These are phyloP conservation scores for Penicillium cosmopolitanum DNA, from an alignment of 495 filamentous ascomycete species.

Conservation along the genomic window DNA sequence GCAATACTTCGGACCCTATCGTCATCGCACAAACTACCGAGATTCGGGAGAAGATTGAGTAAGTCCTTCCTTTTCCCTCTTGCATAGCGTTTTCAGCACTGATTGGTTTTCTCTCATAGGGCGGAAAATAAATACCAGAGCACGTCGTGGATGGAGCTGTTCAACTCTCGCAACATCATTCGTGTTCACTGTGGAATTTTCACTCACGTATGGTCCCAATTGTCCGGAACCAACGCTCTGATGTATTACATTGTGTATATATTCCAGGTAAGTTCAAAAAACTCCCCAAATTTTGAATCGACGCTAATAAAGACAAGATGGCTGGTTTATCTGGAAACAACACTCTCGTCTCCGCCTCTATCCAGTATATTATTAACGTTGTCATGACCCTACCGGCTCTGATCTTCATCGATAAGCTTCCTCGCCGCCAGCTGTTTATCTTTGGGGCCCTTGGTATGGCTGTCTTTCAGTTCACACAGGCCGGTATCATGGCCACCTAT, in stretches of 20 bases:
- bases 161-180: constrained; percentile 65
- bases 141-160: constrained; percentile 59
- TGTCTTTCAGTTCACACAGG: constrained; percentile 54
- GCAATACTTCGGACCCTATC: constrained; percentile 17
- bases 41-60: constrained; percentile 28
- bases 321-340: constrained; percentile 39
- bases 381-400: constrained; percentile 65
- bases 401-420: constrained; percentile 57
- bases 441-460: constrained; percentile 55
- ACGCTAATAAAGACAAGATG: constrained; percentile 9
- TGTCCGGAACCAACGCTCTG: constrained; percentile 80
- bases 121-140: constrained; percentile 36
- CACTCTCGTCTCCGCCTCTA: constrained; percentile 68
- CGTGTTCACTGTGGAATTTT: constrained; percentile 72
- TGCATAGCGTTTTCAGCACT: background rate
- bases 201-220: constrained; percentile 77
- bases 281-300: background rate
- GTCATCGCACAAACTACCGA: constrained; percentile 20
- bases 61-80: background rate
- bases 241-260: constrained; percentile 78
- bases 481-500: constrained; percentile 63
- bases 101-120: constrained; percentile 10
- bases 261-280: constrained; percentile 51
- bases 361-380: constrained; percentile 81
- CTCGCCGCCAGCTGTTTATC: constrained; percentile 56